phyloP scores from a whole-genome alignment of 768 basidiomycete genomes.

The Russula earlei region DNA sequence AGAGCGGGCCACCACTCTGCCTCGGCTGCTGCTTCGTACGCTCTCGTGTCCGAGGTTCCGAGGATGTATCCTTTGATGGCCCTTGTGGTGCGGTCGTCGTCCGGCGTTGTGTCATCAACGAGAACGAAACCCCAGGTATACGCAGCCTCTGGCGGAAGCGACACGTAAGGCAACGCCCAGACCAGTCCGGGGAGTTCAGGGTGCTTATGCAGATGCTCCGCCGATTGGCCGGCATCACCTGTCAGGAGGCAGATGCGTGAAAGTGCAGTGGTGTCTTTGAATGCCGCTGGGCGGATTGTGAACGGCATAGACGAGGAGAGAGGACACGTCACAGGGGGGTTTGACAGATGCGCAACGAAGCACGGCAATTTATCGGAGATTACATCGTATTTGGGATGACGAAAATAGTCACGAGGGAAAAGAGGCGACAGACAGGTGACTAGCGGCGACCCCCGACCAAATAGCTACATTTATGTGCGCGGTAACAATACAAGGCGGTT shows the following conservation, averaged over 20 bases:
- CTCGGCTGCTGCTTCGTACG: slow-evolving; percentile 46
- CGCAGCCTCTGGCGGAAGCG: slow-evolving; percentile 34
- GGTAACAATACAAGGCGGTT: background rate
- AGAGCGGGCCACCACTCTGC: slow-evolving; percentile 60
- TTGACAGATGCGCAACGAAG: background rate
- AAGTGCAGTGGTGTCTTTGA: slow-evolving; percentile 45
- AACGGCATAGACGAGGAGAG: slow-evolving; percentile 2
- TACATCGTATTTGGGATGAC: background rate
- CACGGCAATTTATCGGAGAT: slow-evolving; percentile 8
- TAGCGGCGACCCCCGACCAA: background rate
- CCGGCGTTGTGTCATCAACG: slow-evolving; percentile 34
- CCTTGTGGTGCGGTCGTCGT: slow-evolving; percentile 25
- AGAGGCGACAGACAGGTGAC: background rate
- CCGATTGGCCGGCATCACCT: slow-evolving; percentile 59
- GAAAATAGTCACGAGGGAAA: background rate
- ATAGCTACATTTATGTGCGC: background rate
- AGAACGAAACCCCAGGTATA: slow-evolving; percentile 66
- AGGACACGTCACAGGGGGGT: background rate
- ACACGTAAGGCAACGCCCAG: slow-evolving; percentile 69
- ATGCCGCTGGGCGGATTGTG: slow-evolving; percentile 46
- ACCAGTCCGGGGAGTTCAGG: slow-evolving; percentile 60
- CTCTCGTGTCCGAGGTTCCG: slow-evolving; percentile 56
- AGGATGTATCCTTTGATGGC: slow-evolving; percentile 65
- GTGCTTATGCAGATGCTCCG: slow-evolving; percentile 49
- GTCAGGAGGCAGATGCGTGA: slow-evolving; percentile 70